Conservation (phyloP, 495 filamentous ascomycete species). For the Talaromyces liani region DNA sequence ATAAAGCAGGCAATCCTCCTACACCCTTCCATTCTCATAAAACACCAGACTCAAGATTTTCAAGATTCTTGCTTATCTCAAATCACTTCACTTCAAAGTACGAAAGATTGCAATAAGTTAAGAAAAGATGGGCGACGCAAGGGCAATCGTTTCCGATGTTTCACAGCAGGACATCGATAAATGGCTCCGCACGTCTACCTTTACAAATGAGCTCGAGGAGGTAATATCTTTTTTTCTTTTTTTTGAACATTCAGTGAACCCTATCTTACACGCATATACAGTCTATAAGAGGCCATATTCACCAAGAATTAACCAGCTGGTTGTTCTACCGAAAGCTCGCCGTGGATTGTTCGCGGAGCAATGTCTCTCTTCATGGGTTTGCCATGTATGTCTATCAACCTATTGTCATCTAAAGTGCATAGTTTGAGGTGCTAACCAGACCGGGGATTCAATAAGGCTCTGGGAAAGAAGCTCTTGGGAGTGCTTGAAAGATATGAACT, state of each 20-base stretch:
- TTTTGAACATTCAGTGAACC: neutral
- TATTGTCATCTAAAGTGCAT: neutral
- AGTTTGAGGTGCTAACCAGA: neutral
- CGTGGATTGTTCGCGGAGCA: slow-evolving; percentile 10
- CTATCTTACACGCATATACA: neutral
- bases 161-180: slow-evolving; percentile 7
- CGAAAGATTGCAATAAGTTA: too few relatives aligned
- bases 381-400: slow-evolving; percentile 5
- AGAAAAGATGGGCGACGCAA: neutral
- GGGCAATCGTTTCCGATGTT: slow-evolving; percentile 1
- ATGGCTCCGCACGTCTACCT: slow-evolving; percentile 1
- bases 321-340: slow-evolving; percentile 15
- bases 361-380: slow-evolving; percentile 13
- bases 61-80: too few relatives aligned
- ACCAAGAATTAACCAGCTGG: slow-evolving; percentile 13
- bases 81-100: too few relatives aligned
- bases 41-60: too few relatives aligned
- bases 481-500: slow-evolving; percentile 11
- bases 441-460: slow-evolving; percentile 5
- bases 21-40: too few relatives aligned
- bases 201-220: slow-evolving; percentile 10
- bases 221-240: neutral
- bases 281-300: slow-evolving; percentile 15
- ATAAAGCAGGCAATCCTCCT: too few relatives aligned
- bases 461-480: slow-evolving; percentile 9